phyloP scores from a whole-genome alignment of 2,329 filamentous ascomycete species.

The Orbilia blumenaviensis region DNA sequence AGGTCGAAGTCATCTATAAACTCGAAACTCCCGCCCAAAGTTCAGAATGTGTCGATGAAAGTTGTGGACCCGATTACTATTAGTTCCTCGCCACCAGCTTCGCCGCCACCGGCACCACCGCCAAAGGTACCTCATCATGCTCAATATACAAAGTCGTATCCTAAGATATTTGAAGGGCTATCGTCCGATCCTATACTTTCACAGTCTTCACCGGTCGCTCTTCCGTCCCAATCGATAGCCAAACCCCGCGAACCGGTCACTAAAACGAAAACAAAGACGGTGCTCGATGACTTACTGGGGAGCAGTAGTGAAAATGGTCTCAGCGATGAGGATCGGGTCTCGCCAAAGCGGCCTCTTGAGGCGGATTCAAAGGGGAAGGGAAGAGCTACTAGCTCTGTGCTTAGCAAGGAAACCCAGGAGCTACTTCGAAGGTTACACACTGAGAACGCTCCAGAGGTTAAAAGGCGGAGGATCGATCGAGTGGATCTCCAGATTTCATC shows the following conservation, averaged over 20 bases:
- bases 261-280: conserved; percentile 1
- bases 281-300: conserved; percentile 13
- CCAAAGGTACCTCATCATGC: neutral
- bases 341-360: neutral
- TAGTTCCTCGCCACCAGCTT: conserved; percentile 33
- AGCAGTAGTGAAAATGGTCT: conserved; percentile 24
- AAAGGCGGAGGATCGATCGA: conserved; percentile 34
- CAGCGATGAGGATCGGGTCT: neutral
- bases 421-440: neutral
- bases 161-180: conserved; percentile 38
- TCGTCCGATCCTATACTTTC: conserved; percentile 46
- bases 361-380: conserved; percentile 32
- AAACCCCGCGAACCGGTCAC: neutral
- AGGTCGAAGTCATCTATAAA: neutral
- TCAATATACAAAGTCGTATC: conserved; percentile 14
- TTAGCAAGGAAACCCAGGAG: conserved; percentile 7
- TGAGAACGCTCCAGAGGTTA: conserved; percentile 14
- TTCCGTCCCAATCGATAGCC: neutral
- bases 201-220: conserved; percentile 35
- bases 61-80: conserved; percentile 26
- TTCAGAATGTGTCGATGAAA: conserved; percentile 11
- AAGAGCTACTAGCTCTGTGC: neutral
- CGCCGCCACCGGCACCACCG: neutral
- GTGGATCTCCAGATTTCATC: conserved; percentile 33
- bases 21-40: neutral